Evolutionary conservation across 352 stramenopile genomes (phyloP).

Genomic region (Phytophthora sp.): DNA sequence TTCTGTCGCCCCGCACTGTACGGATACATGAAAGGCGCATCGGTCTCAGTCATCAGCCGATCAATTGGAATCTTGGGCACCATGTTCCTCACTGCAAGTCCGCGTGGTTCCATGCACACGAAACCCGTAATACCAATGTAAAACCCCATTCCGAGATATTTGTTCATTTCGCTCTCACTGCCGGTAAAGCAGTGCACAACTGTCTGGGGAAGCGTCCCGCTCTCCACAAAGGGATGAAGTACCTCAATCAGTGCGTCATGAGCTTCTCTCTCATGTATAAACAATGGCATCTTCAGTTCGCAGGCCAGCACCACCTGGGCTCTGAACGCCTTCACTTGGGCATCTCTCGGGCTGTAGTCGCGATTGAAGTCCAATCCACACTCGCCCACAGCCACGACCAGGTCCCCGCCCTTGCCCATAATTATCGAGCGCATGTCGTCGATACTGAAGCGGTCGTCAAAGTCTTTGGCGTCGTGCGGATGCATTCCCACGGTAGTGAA

Average conservation of each 20-base stretch:
- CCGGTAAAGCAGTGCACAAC: constrained; percentile 85
- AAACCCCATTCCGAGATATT: constrained; percentile 69
- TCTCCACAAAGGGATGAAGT: constrained; percentile 55
- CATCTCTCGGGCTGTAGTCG: constrained; percentile 92
- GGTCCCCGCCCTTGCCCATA: constrained; percentile 40
- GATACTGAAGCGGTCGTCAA: constrained; percentile 46
- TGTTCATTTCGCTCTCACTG: constrained; percentile 49
- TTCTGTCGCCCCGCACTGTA: constrained; percentile 44
- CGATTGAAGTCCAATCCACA: constrained; percentile 97
- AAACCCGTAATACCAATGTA: constrained; percentile 81
- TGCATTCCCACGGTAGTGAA: constrained; percentile 94
- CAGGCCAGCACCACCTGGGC: constrained; percentile 90
- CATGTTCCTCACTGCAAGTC: constrained; percentile 51
- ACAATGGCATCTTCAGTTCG: constrained; percentile 89
- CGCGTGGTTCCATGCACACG: constrained; percentile 67
- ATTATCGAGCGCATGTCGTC: constrained; percentile 56
- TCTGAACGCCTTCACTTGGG: constrained; percentile 88
- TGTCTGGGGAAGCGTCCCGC: constrained; percentile 46
- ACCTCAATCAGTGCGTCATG: constrained; percentile 60
- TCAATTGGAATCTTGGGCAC: constrained; percentile 53
- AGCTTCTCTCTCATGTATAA: constrained; percentile 91
- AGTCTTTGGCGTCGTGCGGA: constrained; percentile 92
- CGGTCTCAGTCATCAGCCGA: constrained; percentile 75
- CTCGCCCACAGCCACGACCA: constrained; percentile 93
- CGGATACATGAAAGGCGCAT: constrained; percentile 81